phyloP scores from a whole-genome alignment of 164 flowering plant species.

The Cinnamomum micranthum region DNA sequence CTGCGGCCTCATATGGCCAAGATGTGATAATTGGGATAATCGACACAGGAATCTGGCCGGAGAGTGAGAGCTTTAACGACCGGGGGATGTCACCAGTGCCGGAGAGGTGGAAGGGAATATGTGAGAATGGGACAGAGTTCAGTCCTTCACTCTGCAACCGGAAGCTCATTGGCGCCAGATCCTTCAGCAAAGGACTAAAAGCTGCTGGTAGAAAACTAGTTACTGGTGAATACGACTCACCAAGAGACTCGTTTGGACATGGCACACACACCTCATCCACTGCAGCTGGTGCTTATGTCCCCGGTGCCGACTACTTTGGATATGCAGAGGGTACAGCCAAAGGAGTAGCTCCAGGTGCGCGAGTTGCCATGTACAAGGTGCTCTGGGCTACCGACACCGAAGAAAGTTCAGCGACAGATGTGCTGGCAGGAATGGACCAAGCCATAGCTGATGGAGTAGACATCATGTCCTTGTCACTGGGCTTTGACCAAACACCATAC shows the following conservation, averaged over 20 bases:
- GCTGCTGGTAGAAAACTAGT: slow-evolving; percentile 12
- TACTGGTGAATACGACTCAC: slow-evolving; percentile 23
- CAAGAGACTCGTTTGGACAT: slow-evolving; percentile 40
- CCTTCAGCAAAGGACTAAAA: slow-evolving; percentile 29
- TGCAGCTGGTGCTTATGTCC: slow-evolving; percentile 9
- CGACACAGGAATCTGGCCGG: slow-evolving; percentile 24
- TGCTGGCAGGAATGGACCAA: slow-evolving; percentile 46
- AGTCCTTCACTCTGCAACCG: slow-evolving; percentile 21
- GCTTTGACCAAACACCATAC: slow-evolving; percentile 14
- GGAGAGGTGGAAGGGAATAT: slow-evolving; percentile 27
- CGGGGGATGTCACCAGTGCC: slow-evolving; percentile 18
- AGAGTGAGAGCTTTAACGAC: slow-evolving; percentile 21
- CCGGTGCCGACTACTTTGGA: slow-evolving; percentile 35
- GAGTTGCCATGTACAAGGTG: too few species aligned
- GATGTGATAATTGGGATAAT: slow-evolving; percentile 27
- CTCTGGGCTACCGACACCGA: too few species aligned
- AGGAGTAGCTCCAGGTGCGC: too few species aligned
- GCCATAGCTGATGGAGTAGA: slow-evolving; percentile 55
- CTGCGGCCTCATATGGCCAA: slow-evolving; percentile 23
- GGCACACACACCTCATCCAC: slow-evolving; percentile 42
- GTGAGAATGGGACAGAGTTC: slow-evolving; percentile 21
- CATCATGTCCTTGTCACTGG: slow-evolving; percentile 36
- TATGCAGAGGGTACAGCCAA: slow-evolving; percentile 22
- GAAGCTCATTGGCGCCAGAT: slow-evolving; percentile 49
- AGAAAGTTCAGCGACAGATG: too few species aligned